Conservation (phyloP, 2,329 filamentous ascomycete species). For the Acrocalymma vagum region DNA sequence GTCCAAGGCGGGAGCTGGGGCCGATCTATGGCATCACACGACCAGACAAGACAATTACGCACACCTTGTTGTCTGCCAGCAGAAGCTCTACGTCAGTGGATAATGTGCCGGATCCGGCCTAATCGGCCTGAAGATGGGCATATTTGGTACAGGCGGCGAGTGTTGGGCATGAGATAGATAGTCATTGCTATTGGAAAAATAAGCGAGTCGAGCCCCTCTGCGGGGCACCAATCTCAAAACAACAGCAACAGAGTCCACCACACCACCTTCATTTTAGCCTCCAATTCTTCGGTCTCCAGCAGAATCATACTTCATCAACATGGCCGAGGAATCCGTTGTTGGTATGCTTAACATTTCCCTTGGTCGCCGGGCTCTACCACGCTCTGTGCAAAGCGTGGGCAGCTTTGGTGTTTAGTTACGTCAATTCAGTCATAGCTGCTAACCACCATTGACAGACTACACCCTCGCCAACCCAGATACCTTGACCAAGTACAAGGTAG, state of each 20-base stretch:
- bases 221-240: constrained; percentile 43
- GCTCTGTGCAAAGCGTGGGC: constrained; percentile 1
- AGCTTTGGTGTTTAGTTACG: constrained; percentile 21
- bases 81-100: background rate
- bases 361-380: constrained; percentile 3
- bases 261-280: constrained; percentile 31
- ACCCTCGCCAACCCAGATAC: constrained; percentile 91
- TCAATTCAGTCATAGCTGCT: constrained; percentile 32
- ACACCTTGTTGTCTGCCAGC: background rate
- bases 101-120: constrained; percentile 7
- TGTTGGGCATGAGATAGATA: background rate
- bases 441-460: constrained; percentile 69
- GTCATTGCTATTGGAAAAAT: constrained; percentile 34
- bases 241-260: constrained; percentile 32
- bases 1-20: too few relatives aligned
- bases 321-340: constrained; percentile 43
- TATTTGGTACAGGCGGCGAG: constrained; percentile 9
- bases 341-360: constrained; percentile 31
- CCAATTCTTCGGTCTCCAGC: constrained; percentile 25
- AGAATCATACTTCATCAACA: constrained; percentile 36
- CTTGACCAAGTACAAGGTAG: constrained; percentile 98
- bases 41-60: too few relatives aligned
- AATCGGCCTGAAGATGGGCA: constrained; percentile 13
- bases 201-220: constrained; percentile 43
- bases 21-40: too few relatives aligned